These are phyloP conservation scores for Pseudocercospora vitis DNA, from an alignment of 2,329 filamentous ascomycete species.

Conservation along the genomic window DNA sequence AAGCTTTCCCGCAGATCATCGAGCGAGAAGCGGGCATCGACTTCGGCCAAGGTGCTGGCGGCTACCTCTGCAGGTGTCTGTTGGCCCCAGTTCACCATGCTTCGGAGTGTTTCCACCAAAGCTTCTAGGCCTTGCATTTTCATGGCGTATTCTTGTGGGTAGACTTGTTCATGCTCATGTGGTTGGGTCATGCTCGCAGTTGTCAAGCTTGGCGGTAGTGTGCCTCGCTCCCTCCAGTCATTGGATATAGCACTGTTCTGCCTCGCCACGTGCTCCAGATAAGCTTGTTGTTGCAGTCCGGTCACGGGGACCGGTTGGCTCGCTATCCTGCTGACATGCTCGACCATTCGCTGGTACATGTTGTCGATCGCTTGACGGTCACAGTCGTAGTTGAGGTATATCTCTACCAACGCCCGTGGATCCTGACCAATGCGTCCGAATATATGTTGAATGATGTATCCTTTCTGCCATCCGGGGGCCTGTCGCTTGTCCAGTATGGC, in stretches of 20 bases:
- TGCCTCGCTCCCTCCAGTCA: conserved; percentile 86
- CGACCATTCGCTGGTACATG: conserved; percentile 91
- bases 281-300: conserved; percentile 76
- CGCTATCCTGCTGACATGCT: conserved; percentile 86
- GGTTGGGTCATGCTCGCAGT: conserved; percentile 66
- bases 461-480: conserved; percentile 85
- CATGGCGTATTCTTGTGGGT: conserved; percentile 85
- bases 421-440: conserved; percentile 82
- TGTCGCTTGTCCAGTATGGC: conserved; percentile 85
- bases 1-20: conserved; percentile 71
- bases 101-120: conserved; percentile 82
- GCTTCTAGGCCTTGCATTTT: conserved; percentile 88
- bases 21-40: conserved; percentile 52
- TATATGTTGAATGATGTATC: conserved; percentile 78
- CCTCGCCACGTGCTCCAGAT: conserved; percentile 73
- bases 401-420: conserved; percentile 84
- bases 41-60: conserved; percentile 43
- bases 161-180: conserved; percentile 60
- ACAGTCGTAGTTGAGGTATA: conserved; percentile 98
- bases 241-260: conserved; percentile 37
- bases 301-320: conserved; percentile 75
- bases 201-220: conserved; percentile 81
- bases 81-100: conserved; percentile 88
- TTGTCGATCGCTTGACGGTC: conserved; percentile 90
- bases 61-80: conserved; percentile 58